phyloP scores from a whole-genome alignment of 2,329 filamentous ascomycete genomes.

The Ceratocystis cubensis region DNA sequence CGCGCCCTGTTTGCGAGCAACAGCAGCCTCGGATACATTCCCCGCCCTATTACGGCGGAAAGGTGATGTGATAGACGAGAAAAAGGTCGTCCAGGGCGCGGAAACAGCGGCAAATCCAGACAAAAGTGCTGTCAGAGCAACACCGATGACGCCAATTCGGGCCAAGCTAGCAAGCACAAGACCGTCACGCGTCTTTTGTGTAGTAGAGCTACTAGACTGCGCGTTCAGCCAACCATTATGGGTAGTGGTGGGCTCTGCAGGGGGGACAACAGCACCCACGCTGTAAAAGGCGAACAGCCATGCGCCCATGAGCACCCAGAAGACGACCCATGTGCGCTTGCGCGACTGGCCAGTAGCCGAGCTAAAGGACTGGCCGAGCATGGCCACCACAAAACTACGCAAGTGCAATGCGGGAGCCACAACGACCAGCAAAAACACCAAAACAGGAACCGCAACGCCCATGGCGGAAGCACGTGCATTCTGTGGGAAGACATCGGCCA shows the following conservation, averaged over 20 bases:
- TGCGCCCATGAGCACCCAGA: slow-evolving; percentile 46
- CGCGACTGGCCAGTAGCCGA: slow-evolving; percentile 10
- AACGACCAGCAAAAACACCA: slow-evolving; percentile 60
- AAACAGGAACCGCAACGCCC: slow-evolving; percentile 53
- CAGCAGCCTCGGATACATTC: slow-evolving; percentile 58
- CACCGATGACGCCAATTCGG: slow-evolving; percentile 71
- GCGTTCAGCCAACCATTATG: slow-evolving; percentile 15
- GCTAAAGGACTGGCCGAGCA: slow-evolving; percentile 48
- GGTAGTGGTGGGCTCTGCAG: slow-evolving; percentile 24
- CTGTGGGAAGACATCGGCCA: slow-evolving; percentile 60
- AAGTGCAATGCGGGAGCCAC: slow-evolving; percentile 70
- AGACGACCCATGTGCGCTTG: slow-evolving; percentile 44
- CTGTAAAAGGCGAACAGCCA: slow-evolving; percentile 73
- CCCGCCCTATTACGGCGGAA: slow-evolving; percentile 29
- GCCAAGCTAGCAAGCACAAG: slow-evolving; percentile 45
- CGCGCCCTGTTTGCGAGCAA: slow-evolving; percentile 65
- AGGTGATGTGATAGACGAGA: slow-evolving; percentile 37
- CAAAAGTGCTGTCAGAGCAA: slow-evolving; percentile 75
- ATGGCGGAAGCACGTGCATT: slow-evolving; percentile 56
- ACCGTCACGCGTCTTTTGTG: slow-evolving; percentile 24
- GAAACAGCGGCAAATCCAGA: slow-evolving; percentile 84
- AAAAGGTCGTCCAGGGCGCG: slow-evolving; percentile 73
- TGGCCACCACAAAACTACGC: slow-evolving; percentile 44
- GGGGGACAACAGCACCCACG: slow-evolving; percentile 50
- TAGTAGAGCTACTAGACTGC: slow-evolving; percentile 18